phyloP scores from a whole-genome alignment of 2,329 filamentous ascomycete genomes.

The Falciphora oryzae region DNA sequence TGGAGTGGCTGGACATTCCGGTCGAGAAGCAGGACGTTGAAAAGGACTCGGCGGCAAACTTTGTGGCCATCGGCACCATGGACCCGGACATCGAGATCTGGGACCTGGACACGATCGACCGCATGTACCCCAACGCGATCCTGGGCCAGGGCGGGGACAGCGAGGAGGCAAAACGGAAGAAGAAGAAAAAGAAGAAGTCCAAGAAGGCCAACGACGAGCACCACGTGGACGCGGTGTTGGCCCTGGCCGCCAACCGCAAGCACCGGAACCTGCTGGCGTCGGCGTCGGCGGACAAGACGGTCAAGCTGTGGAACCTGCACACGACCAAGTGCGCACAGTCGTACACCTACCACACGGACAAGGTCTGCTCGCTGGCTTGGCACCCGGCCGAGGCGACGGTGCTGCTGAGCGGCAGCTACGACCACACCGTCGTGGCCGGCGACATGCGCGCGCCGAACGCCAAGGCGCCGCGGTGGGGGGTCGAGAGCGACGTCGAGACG shows the following conservation, averaged over 20 bases:
- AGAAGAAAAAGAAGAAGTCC: slow-evolving; percentile 87
- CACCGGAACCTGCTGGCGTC: slow-evolving; percentile 94
- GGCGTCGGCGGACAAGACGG: slow-evolving; percentile 90
- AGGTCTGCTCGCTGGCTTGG: slow-evolving; percentile 95
- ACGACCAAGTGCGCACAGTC: slow-evolving; percentile 91
- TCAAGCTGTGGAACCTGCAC: slow-evolving; percentile 96
- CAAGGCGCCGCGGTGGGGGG: slow-evolving; percentile 78
- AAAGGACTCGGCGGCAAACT: slow-evolving; percentile 71
- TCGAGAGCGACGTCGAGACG: slow-evolving; percentile 92
- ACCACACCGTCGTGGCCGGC: slow-evolving; percentile 86
- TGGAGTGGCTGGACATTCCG: slow-evolving; percentile 94
- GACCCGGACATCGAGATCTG: slow-evolving; percentile 98
- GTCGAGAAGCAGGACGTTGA: slow-evolving; percentile 63
- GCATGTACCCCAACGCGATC: slow-evolving; percentile 97
- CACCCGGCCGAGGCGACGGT: slow-evolving; percentile 82
- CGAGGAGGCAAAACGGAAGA: slow-evolving; percentile 53
- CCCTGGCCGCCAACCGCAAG: slow-evolving; percentile 84
- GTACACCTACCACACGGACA: slow-evolving; percentile 90
- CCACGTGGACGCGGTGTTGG: slow-evolving; percentile 89
- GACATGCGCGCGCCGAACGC: slow-evolving; percentile 93
- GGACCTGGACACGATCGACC: slow-evolving; percentile 93
- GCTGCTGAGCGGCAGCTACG: slow-evolving; percentile 88
- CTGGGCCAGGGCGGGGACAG: slow-evolving; percentile 64
- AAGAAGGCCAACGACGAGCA: slow-evolving; percentile 86
- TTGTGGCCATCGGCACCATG: slow-evolving; percentile 93